phyloP scores from a whole-genome alignment of 768 basidiomycete genomes.

The Tricholoma hemisulphureum region DNA sequence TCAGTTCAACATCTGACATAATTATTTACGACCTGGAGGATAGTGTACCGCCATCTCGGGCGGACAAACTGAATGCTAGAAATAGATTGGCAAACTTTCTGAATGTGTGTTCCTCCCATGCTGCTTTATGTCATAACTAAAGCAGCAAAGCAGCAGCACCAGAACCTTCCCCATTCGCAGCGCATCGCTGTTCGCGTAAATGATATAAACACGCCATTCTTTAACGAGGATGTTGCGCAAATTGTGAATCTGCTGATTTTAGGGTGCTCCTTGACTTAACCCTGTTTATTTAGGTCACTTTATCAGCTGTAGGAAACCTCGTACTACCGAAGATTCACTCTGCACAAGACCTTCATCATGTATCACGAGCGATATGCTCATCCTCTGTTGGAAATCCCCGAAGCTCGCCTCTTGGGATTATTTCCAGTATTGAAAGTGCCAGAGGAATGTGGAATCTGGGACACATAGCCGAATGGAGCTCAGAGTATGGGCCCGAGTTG shows the following conservation, averaged over 20 bases:
- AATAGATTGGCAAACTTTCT: conserved; percentile 54
- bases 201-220: conserved; percentile 62
- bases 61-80: conserved; percentile 62
- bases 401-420: conserved; percentile 46
- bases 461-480: conserved; percentile 70
- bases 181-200: conserved; percentile 75
- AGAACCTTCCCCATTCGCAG: conserved; percentile 40
- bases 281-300: conserved; percentile 26
- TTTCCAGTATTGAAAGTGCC: conserved; percentile 88
- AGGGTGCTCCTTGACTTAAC: conserved; percentile 1
- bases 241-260: conserved; percentile 41
- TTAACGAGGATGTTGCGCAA: conserved; percentile 58
- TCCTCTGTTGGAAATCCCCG: conserved; percentile 26
- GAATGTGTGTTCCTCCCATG: conserved; percentile 35
- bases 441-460: conserved; percentile 63
- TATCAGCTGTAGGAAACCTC: conserved; percentile 54
- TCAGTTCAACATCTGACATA: conserved; percentile 61
- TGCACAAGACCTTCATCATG: conserved; percentile 57
- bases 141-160: conserved; percentile 14
- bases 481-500: conserved; percentile 40
- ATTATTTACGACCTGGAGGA: conserved; percentile 91
- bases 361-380: conserved; percentile 49
- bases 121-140: neutral
- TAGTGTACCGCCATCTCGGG: conserved; percentile 66
- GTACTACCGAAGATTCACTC: conserved; percentile 85